A percentile compares a stretch with the other conserved stretches of the same genome.
phyloP scores from a whole-genome alignment of 2,329 filamentous ascomycete species.

The Aureobasidium sp. region DNA sequence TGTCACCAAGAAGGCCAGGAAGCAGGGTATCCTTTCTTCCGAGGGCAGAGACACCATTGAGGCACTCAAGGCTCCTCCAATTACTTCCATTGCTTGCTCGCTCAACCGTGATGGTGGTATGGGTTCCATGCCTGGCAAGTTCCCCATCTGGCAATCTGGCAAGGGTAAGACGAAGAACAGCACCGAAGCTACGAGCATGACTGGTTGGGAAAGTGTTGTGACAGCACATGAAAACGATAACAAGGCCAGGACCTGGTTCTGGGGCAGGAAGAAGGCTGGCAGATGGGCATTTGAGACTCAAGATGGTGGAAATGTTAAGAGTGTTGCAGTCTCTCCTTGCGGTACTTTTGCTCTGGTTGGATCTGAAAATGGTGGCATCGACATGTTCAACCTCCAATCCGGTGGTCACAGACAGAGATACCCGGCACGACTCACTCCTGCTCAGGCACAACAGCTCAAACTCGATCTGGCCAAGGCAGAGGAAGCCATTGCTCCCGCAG shows the following conservation, averaged over 20 bases:
- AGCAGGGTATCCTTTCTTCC: conserved; percentile 59
- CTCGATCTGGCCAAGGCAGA: conserved; percentile 47
- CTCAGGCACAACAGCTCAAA: conserved; percentile 70
- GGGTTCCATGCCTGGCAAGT: conserved; percentile 70
- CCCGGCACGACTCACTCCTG: conserved; percentile 68
- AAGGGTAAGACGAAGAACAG: conserved; percentile 53
- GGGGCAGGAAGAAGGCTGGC: conserved; percentile 88
- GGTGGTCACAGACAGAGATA: conserved; percentile 83
- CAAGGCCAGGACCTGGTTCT: conserved; percentile 92
- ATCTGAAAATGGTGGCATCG: conserved; percentile 72
- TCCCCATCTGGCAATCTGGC: conserved; percentile 76
- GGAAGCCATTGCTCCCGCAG: conserved; percentile 35
- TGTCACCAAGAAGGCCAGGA: conserved; percentile 82
- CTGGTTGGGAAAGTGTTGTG: conserved; percentile 94
- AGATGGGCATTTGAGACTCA: conserved; percentile 87
- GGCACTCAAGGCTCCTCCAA: conserved; percentile 77
- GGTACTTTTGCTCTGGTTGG: conserved; percentile 91
- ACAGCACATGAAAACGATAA: conserved; percentile 84
- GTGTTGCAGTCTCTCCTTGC: conserved; percentile 82
- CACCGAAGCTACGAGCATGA: conserved; percentile 66
- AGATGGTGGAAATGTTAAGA: conserved; percentile 72
- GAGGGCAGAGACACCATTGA: conserved; percentile 39
- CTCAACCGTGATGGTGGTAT: conserved; percentile 93
- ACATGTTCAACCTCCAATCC: conserved; percentile 96
- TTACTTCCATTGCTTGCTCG: conserved; percentile 85